Base-by-base conservation (phyloP, 140 eudicot genomes). In the Flaveria floridana region DNA sequence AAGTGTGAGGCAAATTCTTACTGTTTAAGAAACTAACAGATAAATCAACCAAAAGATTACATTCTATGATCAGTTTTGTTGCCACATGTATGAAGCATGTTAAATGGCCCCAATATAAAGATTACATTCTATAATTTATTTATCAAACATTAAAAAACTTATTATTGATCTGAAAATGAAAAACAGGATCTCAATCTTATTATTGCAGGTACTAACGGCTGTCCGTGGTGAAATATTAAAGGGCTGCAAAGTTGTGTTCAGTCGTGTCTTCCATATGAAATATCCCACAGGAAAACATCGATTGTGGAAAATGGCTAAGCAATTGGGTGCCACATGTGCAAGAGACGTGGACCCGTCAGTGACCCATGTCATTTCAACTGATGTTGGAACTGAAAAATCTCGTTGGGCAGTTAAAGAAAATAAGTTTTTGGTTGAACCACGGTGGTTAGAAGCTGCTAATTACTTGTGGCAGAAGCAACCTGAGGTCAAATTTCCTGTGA, bases 401-500 rank as follows among this genome's bases (percentile, higher is more conserved):
- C 88, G 83, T 15, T 87, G 92, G 95, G 95, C 96, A 0, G 76
- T 84, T 67, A 28, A 68, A 59, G 82, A 87, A 63, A 85, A 88
- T 53, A 87, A 81, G 68, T 83, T 74, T 77, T 75, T 89, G 78
- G 98, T 92, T 68, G 81, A 85, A 65, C 95, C 95, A 0, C 2
- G 82, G 14, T 92, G 98, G 98, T 83, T 92, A 46, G 96, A 86
- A 80, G 93, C 91, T 63, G 72, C 95, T 52, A 80, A 80, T 81
- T 88, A 80, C 42, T 21, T 79, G 34, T 88, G 98, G 96, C 65
- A 65, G 70, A 90, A 84, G 84, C 95, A 83, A 72, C 87, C 95
- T 0, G 96, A 93, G 75, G 91, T 88, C 44, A 78, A 80, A 0
- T 91, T 85, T 80, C 83, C 86, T 18, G 88, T 85, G 37, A 82